A percentile compares a stretch with the other conserved stretches of the same genome.
Conservation (phyloP, 2,329 filamentous ascomycete species). For the Claviceps capensis region DNA sequence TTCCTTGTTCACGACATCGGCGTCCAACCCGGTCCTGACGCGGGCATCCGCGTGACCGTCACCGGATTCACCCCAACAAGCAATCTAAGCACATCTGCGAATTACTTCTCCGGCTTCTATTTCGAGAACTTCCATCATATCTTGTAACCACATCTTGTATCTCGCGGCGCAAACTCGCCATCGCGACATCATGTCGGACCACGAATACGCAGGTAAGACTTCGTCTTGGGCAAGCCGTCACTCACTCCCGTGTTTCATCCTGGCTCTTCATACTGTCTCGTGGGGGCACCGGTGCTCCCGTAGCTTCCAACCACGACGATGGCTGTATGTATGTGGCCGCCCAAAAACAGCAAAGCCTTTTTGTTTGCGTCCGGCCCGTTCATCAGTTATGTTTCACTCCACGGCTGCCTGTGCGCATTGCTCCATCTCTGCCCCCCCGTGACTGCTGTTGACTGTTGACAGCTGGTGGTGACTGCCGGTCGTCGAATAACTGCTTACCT, state of each 20-base stretch:
- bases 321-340: not conserved
- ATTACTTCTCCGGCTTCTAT: too few species aligned
- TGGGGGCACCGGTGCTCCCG: not conserved
- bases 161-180: too few species aligned
- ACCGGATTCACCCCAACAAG: not conserved
- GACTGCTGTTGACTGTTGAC: not conserved
- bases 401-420: not conserved
- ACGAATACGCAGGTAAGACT: constrained; percentile 48
- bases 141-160: too few species aligned
- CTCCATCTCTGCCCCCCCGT: not conserved
- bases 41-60: not conserved
- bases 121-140: too few species aligned
- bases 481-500: not conserved
- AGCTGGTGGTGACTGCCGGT: not conserved
- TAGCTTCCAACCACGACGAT: not conserved
- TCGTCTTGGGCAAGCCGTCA: not conserved
- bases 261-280: not conserved
- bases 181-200: constrained; percentile 42
- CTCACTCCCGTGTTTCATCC: not conserved
- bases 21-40: not conserved
- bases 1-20: not conserved
- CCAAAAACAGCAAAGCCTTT: constrained; percentile 2
- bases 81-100: too few species aligned
- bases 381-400: constrained; percentile 1
- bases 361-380: not conserved